Conservation (phyloP, 177 flowering plant species). For the Telopea speciosissima region DNA sequence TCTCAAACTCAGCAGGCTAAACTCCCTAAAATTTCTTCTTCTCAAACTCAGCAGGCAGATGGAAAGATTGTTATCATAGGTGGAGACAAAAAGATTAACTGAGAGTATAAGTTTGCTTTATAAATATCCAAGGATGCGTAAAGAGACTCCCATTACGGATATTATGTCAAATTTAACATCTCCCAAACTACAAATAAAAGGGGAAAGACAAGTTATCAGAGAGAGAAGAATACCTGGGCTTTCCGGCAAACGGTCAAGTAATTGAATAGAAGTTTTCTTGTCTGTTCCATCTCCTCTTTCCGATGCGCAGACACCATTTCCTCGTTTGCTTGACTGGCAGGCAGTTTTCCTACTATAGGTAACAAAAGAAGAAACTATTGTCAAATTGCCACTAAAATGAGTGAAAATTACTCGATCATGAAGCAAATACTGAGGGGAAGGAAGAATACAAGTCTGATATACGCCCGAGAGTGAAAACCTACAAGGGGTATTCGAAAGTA, state of each 20-base stretch:
- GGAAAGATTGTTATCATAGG: no score
- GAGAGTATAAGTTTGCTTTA: no score
- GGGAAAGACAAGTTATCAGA: slow-evolving; percentile 6
- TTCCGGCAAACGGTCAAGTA: slow-evolving; percentile 48
- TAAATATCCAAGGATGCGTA: no score
- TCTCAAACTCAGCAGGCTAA: no score
- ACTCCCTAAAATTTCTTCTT: no score
- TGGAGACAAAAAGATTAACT: no score
- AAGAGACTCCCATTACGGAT: no score
- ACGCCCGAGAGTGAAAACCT: not conserved
- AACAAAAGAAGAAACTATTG: not conserved
- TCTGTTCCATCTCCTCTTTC: slow-evolving; percentile 49
- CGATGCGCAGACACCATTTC: slow-evolving; percentile 49
- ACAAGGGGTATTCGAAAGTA: no score
- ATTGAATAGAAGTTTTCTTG: slow-evolving; percentile 30
- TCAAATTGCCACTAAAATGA: not conserved
- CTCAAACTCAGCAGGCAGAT: no score
- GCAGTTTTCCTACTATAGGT: slow-evolving; percentile 76
- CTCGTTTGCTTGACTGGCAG: slow-evolving; percentile 64
- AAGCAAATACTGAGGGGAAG: not conserved
- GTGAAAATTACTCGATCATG: not conserved
- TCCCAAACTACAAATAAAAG: no score
- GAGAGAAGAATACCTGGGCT: slow-evolving; percentile 39
- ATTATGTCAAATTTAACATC: no score
- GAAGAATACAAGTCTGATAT: not conserved